Base-by-base conservation (phyloP, 2,329 filamentous ascomycete species). In the Cladosporium sp. region DNA sequence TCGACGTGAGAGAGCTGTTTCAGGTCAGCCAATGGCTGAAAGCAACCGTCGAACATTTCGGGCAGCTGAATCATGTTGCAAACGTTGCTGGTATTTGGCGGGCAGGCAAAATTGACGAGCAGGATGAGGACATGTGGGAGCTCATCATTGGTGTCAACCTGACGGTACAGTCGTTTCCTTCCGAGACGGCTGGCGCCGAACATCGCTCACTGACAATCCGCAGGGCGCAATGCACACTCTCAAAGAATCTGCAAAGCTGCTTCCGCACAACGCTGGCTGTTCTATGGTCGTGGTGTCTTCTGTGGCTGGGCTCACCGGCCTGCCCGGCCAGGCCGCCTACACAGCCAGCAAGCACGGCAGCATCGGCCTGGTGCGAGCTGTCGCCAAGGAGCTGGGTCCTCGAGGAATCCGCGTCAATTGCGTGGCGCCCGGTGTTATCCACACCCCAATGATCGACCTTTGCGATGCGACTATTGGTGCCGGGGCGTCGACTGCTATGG, bases 381-480 rank as follows among this genome's bases (percentile, higher is more conserved):
- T 84, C 10, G 74, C 67, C 0, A 64, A 68, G 2, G 70, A 83
- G 5, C 78, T 82, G 22, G 53, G 66, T 1, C 59, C 59, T 2
- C 59, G 75, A 28, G 76, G 75, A 0, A 78, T 83, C 48, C 68
- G 79, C 1, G 77, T 82, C 9, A 80, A 77, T 13, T 78, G 72
- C 5, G 78, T 83, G 2, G 78, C 78, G 14, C 80, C 80, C 0
- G 80, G 79, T 0, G 65, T 81, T 1, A 77, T 82, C 58, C 78
- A 76, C 56, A 82, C 79, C 32, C 46, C 46, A 2, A 42, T 42
- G 40, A 42, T 42, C 16, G 19, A 38, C n/a, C 16, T n/a, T 9
- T 38, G 35, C 35, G 35, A 38, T 14, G 35, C n/a, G 2, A 38
- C 35, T n/a, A 4, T 38, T n/a, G 35, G 35, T 9, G 35, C 8